phyloP scores from a whole-genome alignment of 495 filamentous ascomycete species.

The Hyaloscypha bicolor region DNA sequence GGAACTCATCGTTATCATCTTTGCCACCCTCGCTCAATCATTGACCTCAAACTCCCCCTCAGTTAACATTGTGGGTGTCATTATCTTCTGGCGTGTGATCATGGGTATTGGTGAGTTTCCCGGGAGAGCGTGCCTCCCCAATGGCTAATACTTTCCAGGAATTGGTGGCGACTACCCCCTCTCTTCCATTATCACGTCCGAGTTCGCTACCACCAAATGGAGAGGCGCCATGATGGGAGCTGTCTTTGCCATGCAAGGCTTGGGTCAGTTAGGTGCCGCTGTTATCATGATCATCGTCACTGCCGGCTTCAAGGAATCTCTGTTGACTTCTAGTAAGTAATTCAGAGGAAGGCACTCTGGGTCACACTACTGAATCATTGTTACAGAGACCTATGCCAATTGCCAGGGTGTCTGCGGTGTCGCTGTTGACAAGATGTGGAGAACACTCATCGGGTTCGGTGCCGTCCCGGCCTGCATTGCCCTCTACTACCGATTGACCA shows the following conservation, averaged over 20 bases:
- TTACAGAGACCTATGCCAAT: conserved; percentile 45
- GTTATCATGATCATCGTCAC: conserved; percentile 72
- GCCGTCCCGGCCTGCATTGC: conserved; percentile 77
- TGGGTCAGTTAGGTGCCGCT: conserved; percentile 73
- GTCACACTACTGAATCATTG: conserved; percentile 26
- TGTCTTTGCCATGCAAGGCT: conserved; percentile 83
- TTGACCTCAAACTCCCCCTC: conserved; percentile 66
- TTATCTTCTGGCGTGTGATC: conserved; percentile 88
- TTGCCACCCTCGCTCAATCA: conserved; percentile 77
- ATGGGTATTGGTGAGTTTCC: conserved; percentile 50
- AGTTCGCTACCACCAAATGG: conserved; percentile 78
- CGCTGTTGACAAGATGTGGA: conserved; percentile 86
- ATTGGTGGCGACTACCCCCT: conserved; percentile 89
- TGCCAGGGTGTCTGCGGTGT: conserved; percentile 67
- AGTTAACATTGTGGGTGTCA: conserved; percentile 71
- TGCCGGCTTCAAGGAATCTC: conserved; percentile 69
- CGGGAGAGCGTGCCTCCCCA: no score
- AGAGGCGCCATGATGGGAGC: conserved; percentile 79
- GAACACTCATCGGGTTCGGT: conserved; percentile 53
- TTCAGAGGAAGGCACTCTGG: no score
- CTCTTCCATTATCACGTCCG: conserved; percentile 80
- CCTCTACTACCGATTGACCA: conserved; percentile 79
- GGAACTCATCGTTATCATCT: conserved; percentile 86
- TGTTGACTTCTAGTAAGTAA: conserved; percentile 31
- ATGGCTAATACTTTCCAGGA: conserved; percentile 46